Base-by-base conservation (phyloP, 495 filamentous ascomycete genomes). In the Lasiosphaeriaceae sp. region DNA sequence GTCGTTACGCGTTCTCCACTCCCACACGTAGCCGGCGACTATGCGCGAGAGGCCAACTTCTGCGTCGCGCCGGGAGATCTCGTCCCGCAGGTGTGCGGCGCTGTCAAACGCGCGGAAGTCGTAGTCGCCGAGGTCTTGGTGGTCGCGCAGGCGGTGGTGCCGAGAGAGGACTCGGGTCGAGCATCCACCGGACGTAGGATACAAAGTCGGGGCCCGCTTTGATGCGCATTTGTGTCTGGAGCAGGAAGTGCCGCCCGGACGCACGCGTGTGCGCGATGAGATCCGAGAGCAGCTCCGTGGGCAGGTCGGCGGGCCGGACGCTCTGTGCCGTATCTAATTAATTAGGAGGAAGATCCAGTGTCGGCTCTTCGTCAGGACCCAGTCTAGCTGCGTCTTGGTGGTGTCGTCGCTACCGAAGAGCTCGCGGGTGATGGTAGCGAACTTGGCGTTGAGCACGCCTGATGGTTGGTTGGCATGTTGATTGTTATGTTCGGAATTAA, bases 401-500 rank as follows among this genome's bases (percentile, higher is more conserved):
- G 34, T 17, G 20, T 51, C 26, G 31, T 51, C 49, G 49, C 3
- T 22, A 20, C 31, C 49, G 21, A 52, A 52, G 50, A 52, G 34
- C 7, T 21, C 3, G 3, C n/a, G 34, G 17, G 17, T 52, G 21
- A 52, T 52, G 50, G 7, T 19, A 1, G 31, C 3, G 19, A 43
- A 52, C 34, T 37, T 51, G 3, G 26, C 34, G 49, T 51, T 51
- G 14, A 34, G 29, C 5, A 8, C 11, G 5, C 14, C 31, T 9
- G 50, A 52, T 0, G 50, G 12, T 19, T 52, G 50, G 50, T 41
- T 52, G 3, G 50, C 50, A 14, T 31, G 50, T 8, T 52, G 50
- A 16, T 23, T 52, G 50, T n/a, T n/a, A n/a, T n/a, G n/a, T n/a
- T n/a, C n/a, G n/a, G n/a, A n/a, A n/a, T n/a, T n/a, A n/a, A n/a